These are phyloP conservation scores for Leishmania amazonensis DNA, from an alignment of 208 protist genomes.

Conservation along the genomic window DNA sequence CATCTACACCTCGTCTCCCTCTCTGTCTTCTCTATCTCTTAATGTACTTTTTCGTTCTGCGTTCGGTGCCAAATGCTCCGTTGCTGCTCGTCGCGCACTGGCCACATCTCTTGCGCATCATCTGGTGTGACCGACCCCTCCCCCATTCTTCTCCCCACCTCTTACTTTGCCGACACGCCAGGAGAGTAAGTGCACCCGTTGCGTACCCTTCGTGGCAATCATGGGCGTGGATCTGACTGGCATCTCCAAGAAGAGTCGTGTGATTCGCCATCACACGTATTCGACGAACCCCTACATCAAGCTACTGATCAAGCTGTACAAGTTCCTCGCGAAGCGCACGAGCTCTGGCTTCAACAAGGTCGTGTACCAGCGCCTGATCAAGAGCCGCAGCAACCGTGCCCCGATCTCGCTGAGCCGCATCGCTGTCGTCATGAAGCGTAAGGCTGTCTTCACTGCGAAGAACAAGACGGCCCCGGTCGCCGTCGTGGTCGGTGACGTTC, in stretches of 20 bases:
- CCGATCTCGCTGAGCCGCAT: constrained; percentile 97
- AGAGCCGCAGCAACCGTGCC: constrained; percentile 96
- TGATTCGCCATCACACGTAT: constrained; percentile 94
- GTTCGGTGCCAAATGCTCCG: background rate
- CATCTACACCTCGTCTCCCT: background rate
- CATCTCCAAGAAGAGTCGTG: constrained; percentile 90
- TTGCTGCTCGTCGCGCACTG: background rate
- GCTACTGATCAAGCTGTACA: constrained; percentile 99
- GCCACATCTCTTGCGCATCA: background rate
- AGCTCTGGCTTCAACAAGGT: constrained; percentile 98
- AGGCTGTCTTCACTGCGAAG: constrained; percentile 78
- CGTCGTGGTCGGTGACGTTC: constrained; percentile 98
- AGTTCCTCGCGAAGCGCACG: constrained; percentile 98
- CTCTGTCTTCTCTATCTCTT: background rate
- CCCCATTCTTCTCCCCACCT: background rate
- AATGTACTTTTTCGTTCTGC: background rate
- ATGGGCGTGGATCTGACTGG: constrained; percentile 93
- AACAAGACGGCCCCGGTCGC: constrained; percentile 93
- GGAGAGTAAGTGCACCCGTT: background rate
- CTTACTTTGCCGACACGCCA: background rate
- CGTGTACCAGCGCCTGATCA: constrained; percentile 96
- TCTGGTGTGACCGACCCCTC: background rate
- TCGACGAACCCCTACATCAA: constrained; percentile 98
- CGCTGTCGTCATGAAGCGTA: constrained; percentile 93
- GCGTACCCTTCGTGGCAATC: constrained; percentile 17